phyloP scores from a whole-genome alignment of 1,284 basidiomycete genomes.

The Trichosporon sp. region DNA sequence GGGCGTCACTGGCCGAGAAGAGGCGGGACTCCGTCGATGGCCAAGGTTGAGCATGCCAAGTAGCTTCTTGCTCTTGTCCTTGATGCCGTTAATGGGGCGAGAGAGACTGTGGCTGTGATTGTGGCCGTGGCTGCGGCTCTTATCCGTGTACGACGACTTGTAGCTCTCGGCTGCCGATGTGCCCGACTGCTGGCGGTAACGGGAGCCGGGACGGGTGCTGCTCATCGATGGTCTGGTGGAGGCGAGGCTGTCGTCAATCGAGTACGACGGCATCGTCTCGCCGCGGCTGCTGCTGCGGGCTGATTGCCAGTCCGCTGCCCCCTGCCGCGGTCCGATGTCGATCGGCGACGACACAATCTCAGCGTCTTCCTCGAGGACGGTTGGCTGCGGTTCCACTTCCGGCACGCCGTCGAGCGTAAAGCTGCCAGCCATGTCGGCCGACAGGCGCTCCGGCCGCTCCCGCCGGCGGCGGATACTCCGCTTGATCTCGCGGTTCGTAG shows the following conservation, averaged over 20 bases:
- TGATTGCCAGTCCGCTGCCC: slow-evolving; percentile 12
- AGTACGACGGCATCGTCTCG: background rate
- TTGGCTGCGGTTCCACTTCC: slow-evolving; percentile 6
- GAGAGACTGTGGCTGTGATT: background rate
- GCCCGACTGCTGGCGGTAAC: background rate
- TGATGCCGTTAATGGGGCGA: slow-evolving; percentile 15
- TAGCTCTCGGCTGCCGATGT: background rate
- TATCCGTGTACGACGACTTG: background rate
- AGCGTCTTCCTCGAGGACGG: background rate
- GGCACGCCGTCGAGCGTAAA: slow-evolving; percentile 11
- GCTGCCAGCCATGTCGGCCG: slow-evolving; percentile 1
- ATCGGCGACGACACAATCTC: background rate
- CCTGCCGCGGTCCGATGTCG: background rate
- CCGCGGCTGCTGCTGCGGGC: slow-evolving; percentile 8
- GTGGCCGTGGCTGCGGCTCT: background rate
- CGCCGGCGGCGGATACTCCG: slow-evolving; percentile 26
- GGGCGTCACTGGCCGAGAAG: background rate
- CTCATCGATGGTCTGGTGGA: background rate
- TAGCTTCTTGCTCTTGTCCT: slow-evolving; percentile 36
- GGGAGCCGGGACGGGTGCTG: background rate
- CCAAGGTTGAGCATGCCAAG: slow-evolving; percentile 33
- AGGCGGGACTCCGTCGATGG: background rate
- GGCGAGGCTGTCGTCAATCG: background rate
- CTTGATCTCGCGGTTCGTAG: slow-evolving; percentile 37
- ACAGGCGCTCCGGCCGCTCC: slow-evolving; percentile 12